Evolutionary conservation across 1,284 basidiomycete genomes (phyloP).

Genomic region (Thecaphora frezii): DNA sequence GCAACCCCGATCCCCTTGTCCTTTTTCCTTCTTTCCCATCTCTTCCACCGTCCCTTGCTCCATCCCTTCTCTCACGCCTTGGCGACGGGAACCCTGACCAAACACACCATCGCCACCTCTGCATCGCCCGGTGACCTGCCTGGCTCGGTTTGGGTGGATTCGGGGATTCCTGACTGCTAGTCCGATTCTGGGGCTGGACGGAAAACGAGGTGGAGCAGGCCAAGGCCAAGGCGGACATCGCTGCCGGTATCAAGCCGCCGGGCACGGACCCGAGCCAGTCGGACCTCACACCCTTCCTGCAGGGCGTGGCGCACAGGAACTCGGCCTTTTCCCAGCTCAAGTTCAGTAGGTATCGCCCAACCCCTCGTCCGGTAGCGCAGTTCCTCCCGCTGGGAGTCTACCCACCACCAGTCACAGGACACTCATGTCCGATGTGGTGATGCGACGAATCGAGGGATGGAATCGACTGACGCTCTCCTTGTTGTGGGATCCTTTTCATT

Average conservation of each 20-base stretch:
- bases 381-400: neutral
- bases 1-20: neutral
- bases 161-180: constrained; percentile 65
- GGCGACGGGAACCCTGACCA: no score
- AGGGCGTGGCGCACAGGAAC: constrained; percentile 84
- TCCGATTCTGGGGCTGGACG: constrained; percentile 93
- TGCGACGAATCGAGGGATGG: neutral
- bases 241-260: constrained; percentile 29
- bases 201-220: constrained; percentile 70
- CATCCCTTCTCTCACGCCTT: neutral
- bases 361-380: neutral
- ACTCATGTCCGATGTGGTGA: neutral
- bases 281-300: constrained; percentile 80
- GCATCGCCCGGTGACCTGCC: no score
- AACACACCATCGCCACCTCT: no score
- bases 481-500: no score
- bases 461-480: no score
- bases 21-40: constrained; percentile 6
- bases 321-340: constrained; percentile 78
- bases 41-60: neutral
- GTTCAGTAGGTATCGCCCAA: constrained; percentile 52
- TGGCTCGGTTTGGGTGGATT: no score
- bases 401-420: neutral
- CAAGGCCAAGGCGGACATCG: constrained; percentile 31
- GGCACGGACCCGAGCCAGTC: constrained; percentile 63